phyloP scores from a whole-genome alignment of 345 rosid genomes.

The Eucalyptus regnans region DNA sequence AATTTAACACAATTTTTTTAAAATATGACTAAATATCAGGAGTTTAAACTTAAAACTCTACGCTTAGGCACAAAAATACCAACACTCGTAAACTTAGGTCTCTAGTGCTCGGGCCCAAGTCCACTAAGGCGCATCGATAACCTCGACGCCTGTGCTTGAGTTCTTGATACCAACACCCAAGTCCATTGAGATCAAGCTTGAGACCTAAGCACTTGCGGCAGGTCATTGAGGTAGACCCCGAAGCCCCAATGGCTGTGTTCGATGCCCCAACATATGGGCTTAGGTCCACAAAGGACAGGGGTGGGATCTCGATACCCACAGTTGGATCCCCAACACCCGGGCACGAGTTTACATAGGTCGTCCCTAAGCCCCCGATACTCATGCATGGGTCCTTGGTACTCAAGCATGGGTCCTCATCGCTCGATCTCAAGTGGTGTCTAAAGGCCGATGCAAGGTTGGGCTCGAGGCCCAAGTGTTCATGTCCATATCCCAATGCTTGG shows the following conservation, averaged over 20 bases:
- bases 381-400: background rate
- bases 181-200: background rate
- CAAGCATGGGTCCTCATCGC: background rate
- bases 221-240: background rate
- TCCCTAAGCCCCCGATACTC: background rate
- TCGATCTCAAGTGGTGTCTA: background rate
- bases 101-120: background rate
- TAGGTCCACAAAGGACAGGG: background rate
- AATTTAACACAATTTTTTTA: no score
- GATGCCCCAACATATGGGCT: background rate
- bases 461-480: background rate
- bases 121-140: background rate
- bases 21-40: background rate
- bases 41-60: no score
- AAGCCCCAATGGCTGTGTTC: background rate
- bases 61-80: fast-evolving
- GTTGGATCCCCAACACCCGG: background rate
- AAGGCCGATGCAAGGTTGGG: no score
- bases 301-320: background rate
- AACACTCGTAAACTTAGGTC: fast-evolving
- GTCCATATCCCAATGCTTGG: background rate
- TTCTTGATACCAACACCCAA: background rate
- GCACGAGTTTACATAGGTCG: fast-evolving
- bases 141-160: fast-evolving
- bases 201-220: background rate